Evolutionary conservation across 2,329 filamentous ascomycete genomes (phyloP).

Genomic region (Tolypocladium sp.): DNA sequence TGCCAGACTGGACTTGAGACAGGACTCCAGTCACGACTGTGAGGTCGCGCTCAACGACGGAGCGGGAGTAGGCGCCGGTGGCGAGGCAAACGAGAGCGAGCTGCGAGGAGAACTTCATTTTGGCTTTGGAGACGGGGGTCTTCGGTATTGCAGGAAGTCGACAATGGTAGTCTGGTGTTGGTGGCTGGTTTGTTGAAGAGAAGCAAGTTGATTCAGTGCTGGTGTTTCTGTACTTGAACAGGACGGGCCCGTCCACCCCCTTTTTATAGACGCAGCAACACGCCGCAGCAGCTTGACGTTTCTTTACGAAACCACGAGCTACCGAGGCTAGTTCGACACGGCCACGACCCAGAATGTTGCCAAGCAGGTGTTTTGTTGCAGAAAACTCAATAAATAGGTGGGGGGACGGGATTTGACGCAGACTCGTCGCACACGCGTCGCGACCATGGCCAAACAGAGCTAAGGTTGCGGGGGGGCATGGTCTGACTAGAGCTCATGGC

Average conservation of each 20-base stretch:
- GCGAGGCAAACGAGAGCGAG: background rate
- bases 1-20: background rate
- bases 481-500: background rate
- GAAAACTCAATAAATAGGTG: background rate
- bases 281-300: background rate
- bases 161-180: background rate
- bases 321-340: background rate
- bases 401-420: background rate
- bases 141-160: too few species aligned
- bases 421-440: background rate
- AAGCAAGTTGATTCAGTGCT: background rate
- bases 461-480: background rate
- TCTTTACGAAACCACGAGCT: background rate
- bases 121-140: background rate
- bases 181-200: background rate
- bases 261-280: background rate
- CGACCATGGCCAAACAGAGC: background rate
- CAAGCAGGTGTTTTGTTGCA: background rate
- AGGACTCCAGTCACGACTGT: background rate
- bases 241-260: background rate
- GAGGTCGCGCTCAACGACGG: background rate
- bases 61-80: background rate
- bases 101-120: constrained; percentile 3
- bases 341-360: background rate
- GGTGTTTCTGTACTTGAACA: background rate